phyloP scores from a whole-genome alignment of 2,329 filamentous ascomycete species.

The Phialophora macrospora region DNA sequence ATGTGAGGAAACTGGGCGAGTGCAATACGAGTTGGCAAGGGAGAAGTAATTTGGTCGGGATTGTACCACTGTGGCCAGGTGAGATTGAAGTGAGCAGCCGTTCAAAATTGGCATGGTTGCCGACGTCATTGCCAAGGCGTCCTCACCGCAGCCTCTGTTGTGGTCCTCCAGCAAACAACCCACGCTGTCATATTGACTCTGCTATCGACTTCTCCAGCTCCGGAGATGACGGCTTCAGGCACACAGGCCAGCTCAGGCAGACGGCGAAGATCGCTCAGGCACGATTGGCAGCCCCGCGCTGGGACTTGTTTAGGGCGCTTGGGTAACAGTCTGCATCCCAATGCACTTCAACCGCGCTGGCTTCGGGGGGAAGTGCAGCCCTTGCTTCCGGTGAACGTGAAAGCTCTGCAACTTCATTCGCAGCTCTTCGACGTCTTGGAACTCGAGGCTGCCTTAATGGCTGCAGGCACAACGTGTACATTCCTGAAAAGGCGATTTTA shows the following conservation, averaged over 20 bases:
- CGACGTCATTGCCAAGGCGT: conserved; percentile 29
- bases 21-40: conserved; percentile 2
- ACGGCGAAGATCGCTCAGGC: conserved; percentile 26
- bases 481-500: not conserved
- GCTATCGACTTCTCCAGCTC: not conserved
- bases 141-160: not conserved
- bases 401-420: conserved; percentile 31
- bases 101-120: not conserved
- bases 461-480: not conserved
- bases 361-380: conserved; percentile 34
- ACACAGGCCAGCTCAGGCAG: conserved; percentile 10
- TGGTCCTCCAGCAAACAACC: not conserved
- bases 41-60: not conserved
- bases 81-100: not conserved
- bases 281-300: conserved; percentile 27
- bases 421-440: conserved; percentile 24
- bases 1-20: not conserved
- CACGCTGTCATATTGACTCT: not conserved
- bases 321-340: conserved; percentile 30
- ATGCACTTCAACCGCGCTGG: conserved; percentile 34
- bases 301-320: conserved; percentile 32
- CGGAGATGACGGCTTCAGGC: not conserved
- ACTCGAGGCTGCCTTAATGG: not conserved
- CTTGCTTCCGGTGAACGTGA: conserved; percentile 32
- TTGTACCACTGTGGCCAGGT: not conserved